Evolutionary conservation across 2,329 filamentous ascomycete genomes (phyloP).

Genomic region (Talaromyces sp.): DNA sequence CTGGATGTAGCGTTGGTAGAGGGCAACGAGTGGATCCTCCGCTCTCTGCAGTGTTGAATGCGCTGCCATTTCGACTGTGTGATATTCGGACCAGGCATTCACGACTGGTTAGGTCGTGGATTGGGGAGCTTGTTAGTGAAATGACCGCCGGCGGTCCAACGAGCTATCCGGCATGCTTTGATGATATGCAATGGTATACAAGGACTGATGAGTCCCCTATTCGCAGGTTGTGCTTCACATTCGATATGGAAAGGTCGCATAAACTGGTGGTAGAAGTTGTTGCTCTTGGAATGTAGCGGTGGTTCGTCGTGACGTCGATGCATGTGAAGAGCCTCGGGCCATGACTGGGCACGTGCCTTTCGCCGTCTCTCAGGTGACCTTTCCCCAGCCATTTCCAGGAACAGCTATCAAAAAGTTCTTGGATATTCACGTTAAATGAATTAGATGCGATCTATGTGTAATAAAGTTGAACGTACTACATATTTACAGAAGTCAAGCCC

Average conservation of each 20-base stretch:
- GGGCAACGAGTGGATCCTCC: slow-evolving; percentile 64
- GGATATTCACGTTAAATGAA: not conserved
- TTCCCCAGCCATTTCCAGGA: not conserved
- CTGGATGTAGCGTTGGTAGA: slow-evolving; percentile 52
- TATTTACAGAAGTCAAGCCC: not conserved
- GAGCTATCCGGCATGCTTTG: slow-evolving; percentile 13
- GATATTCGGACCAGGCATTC: not conserved
- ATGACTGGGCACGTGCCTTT: slow-evolving; percentile 14
- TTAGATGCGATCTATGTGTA: not conserved
- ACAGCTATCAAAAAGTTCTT: not conserved
- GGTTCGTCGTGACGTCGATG: slow-evolving; percentile 15
- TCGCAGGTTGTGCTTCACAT: not conserved
- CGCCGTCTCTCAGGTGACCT: not conserved
- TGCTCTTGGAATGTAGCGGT: not conserved
- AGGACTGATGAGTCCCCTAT: not conserved
- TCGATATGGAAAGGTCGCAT: not conserved
- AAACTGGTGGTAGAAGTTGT: not conserved
- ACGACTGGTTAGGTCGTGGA: not conserved
- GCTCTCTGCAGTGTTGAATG: slow-evolving; percentile 76
- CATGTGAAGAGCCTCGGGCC: slow-evolving; percentile 19
- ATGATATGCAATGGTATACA: not conserved
- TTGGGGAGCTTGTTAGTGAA: slow-evolving; percentile 6
- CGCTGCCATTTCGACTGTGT: slow-evolving; percentile 63
- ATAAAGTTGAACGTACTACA: too few relatives aligned
- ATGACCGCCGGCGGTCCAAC: slow-evolving; percentile 11